Percentiles rank a stretch among this genome's conserved stretches.
These are phyloP conservation scores for Phytophthora parvispora DNA, from an alignment of 352 stramenopile genomes.

Conservation along the genomic window DNA sequence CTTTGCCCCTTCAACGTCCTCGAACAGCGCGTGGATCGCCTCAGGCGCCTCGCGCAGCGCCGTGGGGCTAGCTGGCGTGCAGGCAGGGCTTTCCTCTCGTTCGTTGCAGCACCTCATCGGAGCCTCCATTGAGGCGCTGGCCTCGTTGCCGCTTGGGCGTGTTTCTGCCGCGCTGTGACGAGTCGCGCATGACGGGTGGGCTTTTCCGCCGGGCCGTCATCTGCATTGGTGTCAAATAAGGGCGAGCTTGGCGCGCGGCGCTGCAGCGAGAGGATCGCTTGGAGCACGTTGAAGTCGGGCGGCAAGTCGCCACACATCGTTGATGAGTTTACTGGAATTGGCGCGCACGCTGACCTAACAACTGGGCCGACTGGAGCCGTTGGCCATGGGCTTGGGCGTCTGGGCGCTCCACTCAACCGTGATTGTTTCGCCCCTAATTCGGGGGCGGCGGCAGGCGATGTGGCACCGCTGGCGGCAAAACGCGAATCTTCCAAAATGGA, in stretches of 20 bases:
- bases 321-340: conserved; percentile 16
- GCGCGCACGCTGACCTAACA: not conserved
- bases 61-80: no score
- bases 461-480: no score
- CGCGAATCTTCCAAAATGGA: not conserved
- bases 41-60: no score
- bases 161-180: not conserved
- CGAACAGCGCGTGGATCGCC: not conserved
- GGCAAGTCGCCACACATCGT: conserved; percentile 5
- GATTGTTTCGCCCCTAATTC: not conserved
- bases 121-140: not conserved
- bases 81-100: no score
- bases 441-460: no score
- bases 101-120: no score
- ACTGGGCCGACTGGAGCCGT: not conserved
- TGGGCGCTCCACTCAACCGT: not conserved
- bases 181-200: not conserved
- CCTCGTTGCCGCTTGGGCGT: not conserved
- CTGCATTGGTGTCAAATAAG: not conserved
- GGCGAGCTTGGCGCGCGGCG: not conserved
- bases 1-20: conserved; percentile 4
- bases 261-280: not conserved
- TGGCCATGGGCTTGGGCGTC: not conserved
- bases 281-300: not conserved
- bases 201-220: conserved; percentile 1